Conservation (phyloP, 2,329 filamentous ascomycete species). For the Cadophora sp. region DNA sequence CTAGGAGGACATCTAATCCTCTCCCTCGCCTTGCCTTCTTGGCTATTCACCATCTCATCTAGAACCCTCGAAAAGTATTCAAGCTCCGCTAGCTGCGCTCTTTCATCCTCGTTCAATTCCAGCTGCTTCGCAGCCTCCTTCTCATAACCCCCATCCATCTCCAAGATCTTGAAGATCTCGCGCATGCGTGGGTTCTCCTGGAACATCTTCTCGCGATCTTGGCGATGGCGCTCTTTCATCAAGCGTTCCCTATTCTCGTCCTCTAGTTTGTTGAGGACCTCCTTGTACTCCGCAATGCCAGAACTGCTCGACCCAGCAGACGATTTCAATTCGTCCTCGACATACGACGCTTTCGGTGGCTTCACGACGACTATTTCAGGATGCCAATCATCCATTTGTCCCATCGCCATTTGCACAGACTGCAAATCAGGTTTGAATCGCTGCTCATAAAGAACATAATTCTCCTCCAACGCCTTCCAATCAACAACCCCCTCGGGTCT, state of each 20-base stretch:
- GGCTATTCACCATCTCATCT: not conserved
- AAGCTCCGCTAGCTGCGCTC: not conserved
- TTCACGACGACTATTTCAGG: not conserved
- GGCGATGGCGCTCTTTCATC: not conserved
- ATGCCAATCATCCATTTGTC: constrained; percentile 15
- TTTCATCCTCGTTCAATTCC: not conserved
- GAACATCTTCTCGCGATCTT: not conserved
- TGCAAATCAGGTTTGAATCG: constrained; percentile 11
- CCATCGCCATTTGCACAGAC: not conserved
- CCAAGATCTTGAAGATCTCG: not conserved
- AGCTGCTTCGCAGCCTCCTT: not conserved
- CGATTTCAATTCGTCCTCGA: not conserved
- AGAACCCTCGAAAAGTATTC: not conserved
- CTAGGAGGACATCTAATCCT: too few relatives aligned
- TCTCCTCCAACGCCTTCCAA: constrained; percentile 34
- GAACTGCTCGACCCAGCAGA: not conserved
- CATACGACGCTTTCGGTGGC: not conserved
- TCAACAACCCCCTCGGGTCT: constrained; percentile 37
- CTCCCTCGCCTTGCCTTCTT: too few relatives aligned
- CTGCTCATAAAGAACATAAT: constrained; percentile 25
- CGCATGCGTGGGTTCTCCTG: not conserved
- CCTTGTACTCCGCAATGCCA: not conserved
- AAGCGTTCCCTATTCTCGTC: not conserved
- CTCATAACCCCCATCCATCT: not conserved
- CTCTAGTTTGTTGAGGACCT: not conserved